These are phyloP conservation scores for Corylus heterophylla DNA, from an alignment of 306 rosid species.

Conservation along the genomic window DNA sequence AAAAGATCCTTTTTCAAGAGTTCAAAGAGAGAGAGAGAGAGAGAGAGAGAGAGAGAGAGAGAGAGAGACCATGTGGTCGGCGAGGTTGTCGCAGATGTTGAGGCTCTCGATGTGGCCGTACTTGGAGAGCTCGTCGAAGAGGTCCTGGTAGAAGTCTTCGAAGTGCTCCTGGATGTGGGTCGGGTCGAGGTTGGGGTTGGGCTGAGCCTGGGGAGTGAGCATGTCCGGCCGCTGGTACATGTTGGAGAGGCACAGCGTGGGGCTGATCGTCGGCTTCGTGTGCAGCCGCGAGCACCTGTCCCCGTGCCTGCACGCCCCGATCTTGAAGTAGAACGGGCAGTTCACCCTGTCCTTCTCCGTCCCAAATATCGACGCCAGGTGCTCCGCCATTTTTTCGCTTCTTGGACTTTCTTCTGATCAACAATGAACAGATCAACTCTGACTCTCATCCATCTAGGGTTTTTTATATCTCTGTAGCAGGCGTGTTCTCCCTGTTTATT, in stretches of 20 bases:
- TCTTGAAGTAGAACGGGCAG: conserved; percentile 99
- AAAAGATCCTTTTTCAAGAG: neutral
- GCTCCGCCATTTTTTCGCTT: conserved; percentile 77
- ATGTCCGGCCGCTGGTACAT: conserved; percentile 95
- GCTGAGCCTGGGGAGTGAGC: conserved; percentile 37
- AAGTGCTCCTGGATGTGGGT: conserved; percentile 90
- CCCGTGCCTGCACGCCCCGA: conserved; percentile 98
- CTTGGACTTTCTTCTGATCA: neutral
- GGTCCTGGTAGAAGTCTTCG: conserved; percentile 96
- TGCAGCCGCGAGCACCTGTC: conserved; percentile 98
- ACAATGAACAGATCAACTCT: neutral
- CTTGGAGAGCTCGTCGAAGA: conserved; percentile 93
- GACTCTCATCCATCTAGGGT: conserved; percentile 20
- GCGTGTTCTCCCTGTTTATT: too few relatives aligned
- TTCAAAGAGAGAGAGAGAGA: neutral
- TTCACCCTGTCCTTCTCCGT: conserved; percentile 96
- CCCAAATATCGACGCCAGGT: conserved; percentile 95
- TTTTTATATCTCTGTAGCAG: neutral
- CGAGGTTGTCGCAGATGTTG: conserved; percentile 94
- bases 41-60: neutral
- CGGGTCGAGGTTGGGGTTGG: conserved; percentile 70
- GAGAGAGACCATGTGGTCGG: conserved; percentile 85
- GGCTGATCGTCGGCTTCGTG: conserved; percentile 94
- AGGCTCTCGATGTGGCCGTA: conserved; percentile 90
- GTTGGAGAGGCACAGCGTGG: conserved; percentile 89